Conservation (phyloP, 768 basidiomycete species). For the Trametes villosa region DNA sequence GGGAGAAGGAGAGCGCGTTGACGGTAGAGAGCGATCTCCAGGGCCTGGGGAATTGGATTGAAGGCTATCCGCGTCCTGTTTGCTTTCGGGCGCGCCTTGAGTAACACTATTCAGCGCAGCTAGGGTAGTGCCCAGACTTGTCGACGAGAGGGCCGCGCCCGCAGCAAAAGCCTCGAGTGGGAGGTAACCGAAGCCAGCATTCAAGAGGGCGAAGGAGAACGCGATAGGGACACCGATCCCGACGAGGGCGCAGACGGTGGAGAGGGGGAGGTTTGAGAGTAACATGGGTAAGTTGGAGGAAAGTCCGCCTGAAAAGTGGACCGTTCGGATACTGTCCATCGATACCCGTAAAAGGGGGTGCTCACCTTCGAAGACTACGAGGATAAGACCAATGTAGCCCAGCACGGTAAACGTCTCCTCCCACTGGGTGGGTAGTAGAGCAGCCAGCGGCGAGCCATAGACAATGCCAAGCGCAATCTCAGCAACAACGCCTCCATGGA, state of each 20-base stretch:
- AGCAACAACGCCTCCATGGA: conserved; percentile 55
- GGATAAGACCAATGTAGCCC: conserved; percentile 46
- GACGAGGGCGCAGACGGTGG: conserved; percentile 51
- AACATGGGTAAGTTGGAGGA: conserved; percentile 52
- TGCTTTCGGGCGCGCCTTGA: background rate
- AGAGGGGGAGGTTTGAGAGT: conserved; percentile 50
- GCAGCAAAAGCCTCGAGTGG: conserved; percentile 58
- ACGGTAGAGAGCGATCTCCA: background rate
- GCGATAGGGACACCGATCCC: conserved; percentile 58
- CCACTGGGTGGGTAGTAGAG: conserved; percentile 46
- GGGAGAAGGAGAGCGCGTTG: background rate
- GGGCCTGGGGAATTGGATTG: background rate
- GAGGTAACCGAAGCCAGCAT: conserved; percentile 45
- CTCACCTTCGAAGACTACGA: conserved; percentile 32
- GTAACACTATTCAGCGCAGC: conserved; percentile 49
- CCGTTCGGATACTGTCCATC: conserved; percentile 41
- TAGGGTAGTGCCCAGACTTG: conserved; percentile 71
- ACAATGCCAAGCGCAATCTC: conserved; percentile 60
- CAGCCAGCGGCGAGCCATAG: conserved; percentile 54
- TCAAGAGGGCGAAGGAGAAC: conserved; percentile 49
- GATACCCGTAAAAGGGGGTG: background rate
- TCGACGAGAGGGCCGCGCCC: conserved; percentile 64
- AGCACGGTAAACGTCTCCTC: conserved; percentile 49
- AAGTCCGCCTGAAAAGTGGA: conserved; percentile 59
- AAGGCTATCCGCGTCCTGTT: background rate